These are phyloP conservation scores for Candida qinlingensis DNA, from an alignment of 805 yeast genomes.

Conservation along the genomic window DNA sequence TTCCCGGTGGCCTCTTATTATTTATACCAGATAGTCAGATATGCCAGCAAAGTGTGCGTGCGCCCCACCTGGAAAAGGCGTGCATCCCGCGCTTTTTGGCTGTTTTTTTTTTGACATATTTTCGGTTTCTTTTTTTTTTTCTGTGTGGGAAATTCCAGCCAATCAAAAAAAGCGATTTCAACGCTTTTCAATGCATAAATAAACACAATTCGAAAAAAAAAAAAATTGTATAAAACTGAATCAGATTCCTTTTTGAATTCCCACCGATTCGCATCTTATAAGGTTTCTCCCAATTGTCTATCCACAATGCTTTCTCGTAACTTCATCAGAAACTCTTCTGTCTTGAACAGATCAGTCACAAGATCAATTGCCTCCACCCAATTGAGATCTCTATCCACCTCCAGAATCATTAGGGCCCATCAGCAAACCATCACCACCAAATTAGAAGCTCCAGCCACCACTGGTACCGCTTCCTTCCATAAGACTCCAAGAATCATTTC, in stretches of 20 bases:
- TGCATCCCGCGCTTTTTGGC: no score
- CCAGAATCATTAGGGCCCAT: neutral
- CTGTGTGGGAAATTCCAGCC: neutral
- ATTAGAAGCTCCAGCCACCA: conserved; percentile 14
- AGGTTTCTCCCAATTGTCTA: neutral
- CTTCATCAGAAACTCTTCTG: neutral
- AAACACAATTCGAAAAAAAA: neutral
- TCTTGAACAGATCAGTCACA: neutral
- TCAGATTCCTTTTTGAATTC: no score
- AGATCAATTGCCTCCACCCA: neutral
- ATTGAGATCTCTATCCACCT: neutral
- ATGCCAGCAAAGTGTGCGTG: no score
- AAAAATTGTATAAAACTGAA: neutral
- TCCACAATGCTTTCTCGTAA: neutral
- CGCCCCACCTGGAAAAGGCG: no score
- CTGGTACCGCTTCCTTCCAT: conserved; percentile 34
- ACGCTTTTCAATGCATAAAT: neutral
- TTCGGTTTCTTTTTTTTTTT: no score
- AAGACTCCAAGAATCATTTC: conserved; percentile 34
- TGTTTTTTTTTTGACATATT: no score
- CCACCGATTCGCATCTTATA: neutral
- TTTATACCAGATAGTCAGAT: no score
- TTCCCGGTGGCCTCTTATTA: no score
- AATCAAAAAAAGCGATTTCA: neutral
- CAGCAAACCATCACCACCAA: neutral